Conservation (phyloP, 1,284 basidiomycete species). For the Fomitopsis pinicola region DNA sequence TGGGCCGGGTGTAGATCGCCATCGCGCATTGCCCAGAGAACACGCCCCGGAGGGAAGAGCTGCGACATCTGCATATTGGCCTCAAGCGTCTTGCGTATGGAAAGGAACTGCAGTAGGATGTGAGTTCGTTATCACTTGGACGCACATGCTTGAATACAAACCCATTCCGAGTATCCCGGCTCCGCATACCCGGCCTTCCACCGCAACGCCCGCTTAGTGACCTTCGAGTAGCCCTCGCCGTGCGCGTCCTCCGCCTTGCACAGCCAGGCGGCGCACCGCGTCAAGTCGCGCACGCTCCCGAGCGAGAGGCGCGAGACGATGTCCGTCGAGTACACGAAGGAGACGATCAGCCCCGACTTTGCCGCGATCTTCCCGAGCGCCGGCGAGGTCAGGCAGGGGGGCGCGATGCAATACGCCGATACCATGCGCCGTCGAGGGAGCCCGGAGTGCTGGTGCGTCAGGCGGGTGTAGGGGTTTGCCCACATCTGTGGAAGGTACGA, state of each 20-base stretch:
- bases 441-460: conserved; percentile 67
- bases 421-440: conserved; percentile 65
- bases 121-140: neutral
- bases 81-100: conserved; percentile 77
- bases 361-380: conserved; percentile 17
- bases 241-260: conserved; percentile 56
- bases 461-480: conserved; percentile 74
- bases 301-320: conserved; percentile 76
- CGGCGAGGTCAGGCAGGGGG: conserved; percentile 51
- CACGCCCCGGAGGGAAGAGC: conserved; percentile 75
- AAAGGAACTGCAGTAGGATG: conserved; percentile 52
- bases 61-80: conserved; percentile 78
- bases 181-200: conserved; percentile 54
- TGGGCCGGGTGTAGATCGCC: conserved; percentile 58
- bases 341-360: conserved; percentile 51
- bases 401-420: conserved; percentile 77
- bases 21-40: conserved; percentile 74
- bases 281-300: conserved; percentile 74
- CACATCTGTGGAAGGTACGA: conserved; percentile 57
- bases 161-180: conserved; percentile 61
- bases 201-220: conserved; percentile 55
- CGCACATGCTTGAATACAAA: conserved; percentile 26
- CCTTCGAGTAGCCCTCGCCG: conserved; percentile 50
- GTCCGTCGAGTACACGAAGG: conserved; percentile 80
- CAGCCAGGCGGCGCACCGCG: conserved; percentile 72